Evolutionary conservation across 495 filamentous ascomycete genomes (phyloP).

Genomic region (Trichoderma asperelloides): DNA sequence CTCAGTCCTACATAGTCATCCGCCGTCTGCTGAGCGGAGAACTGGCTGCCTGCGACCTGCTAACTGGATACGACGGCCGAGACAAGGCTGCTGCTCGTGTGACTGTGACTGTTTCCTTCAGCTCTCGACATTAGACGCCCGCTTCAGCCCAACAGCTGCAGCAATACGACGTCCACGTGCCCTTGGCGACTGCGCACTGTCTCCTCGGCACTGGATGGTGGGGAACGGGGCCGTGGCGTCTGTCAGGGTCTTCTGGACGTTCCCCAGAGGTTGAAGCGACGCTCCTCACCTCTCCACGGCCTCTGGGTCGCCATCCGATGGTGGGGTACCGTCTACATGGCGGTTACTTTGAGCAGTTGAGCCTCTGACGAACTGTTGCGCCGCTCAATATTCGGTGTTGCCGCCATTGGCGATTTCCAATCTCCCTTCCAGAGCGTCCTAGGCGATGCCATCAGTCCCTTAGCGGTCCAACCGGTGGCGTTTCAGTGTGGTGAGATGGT

Average conservation of each 20-base stretch:
- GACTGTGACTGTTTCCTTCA: neutral
- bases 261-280: slow-evolving; percentile 1
- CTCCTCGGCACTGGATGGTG: slow-evolving; percentile 1
- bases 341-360: neutral
- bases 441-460: neutral
- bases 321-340: neutral
- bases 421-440: neutral
- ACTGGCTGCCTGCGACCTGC: neutral
- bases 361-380: neutral
- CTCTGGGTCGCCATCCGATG: neutral
- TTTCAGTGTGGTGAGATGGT: neutral
- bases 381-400: neutral
- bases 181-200: neutral
- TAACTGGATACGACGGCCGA: neutral
- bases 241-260: neutral
- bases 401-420: neutral
- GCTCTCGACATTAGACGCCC: neutral
- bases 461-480: neutral
- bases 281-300: neutral
- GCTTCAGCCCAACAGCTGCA: neutral
- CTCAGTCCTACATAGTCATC: neutral
- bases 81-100: neutral
- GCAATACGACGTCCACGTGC: neutral
- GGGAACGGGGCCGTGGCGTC: neutral
- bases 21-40: neutral